Evolutionary conservation across 2,329 filamentous ascomycete genomes (phyloP).

Genomic region (Grosmannia huntii): DNA sequence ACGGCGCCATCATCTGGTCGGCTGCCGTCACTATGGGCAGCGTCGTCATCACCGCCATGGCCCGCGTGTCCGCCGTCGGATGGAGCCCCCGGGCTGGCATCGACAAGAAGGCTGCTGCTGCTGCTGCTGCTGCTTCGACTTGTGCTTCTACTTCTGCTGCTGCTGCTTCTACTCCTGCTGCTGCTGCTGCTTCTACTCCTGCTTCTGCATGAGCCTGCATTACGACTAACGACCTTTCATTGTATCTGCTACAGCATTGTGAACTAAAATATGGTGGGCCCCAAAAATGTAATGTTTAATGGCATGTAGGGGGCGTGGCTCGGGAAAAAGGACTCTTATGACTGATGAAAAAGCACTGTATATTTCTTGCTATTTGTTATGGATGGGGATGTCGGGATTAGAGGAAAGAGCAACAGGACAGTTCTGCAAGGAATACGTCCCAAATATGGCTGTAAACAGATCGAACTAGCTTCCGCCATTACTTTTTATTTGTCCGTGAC

Average conservation of each 20-base stretch:
- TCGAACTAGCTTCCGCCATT: neutral
- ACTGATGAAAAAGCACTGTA: too few species aligned
- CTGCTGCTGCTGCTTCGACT: neutral
- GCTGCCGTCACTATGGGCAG: conserved; percentile 9
- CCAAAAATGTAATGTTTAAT: too few species aligned
- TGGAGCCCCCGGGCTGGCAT: conserved; percentile 2
- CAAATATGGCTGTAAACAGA: neutral
- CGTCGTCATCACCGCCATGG: neutral
- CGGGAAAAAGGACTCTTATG: too few species aligned
- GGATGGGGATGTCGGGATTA: neutral
- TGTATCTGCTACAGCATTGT: neutral
- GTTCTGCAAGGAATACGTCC: neutral
- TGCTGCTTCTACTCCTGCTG: neutral
- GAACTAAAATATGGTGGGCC: too few species aligned
- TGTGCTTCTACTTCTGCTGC: too few species aligned
- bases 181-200: conserved; percentile 11
- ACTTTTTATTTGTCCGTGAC: too few species aligned
- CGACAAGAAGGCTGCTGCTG: neutral
- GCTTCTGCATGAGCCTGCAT: neutral
- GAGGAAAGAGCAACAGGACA: neutral
- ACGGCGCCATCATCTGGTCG: conserved; percentile 12
- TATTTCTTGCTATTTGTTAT: neutral
- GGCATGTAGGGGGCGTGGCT: too few species aligned
- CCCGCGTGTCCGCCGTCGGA: conserved; percentile 7
- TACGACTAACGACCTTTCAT: neutral